Evolutionary conservation across 2,329 filamentous ascomycete genomes (phyloP).

Genomic region (Cladophialophora psammophila): DNA sequence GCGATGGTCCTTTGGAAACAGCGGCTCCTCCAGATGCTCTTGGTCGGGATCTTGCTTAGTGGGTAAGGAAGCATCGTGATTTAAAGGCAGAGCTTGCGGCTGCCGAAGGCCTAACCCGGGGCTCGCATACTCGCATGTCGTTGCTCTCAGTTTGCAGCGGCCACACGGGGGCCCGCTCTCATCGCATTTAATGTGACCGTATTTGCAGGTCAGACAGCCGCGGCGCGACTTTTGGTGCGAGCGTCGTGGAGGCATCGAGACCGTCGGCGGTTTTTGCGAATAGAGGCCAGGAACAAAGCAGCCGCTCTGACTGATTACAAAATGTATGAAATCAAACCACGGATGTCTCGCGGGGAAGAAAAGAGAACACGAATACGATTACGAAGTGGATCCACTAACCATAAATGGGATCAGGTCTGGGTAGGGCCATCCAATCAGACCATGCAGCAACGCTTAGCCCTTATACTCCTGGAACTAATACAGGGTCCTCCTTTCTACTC

Average conservation of each 20-base stretch:
- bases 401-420: too few species aligned
- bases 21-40: background rate
- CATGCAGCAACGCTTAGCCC: background rate
- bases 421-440: too few species aligned
- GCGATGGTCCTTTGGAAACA: slow-evolving; percentile 5
- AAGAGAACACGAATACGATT: slow-evolving; percentile 2
- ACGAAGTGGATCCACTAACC: background rate
- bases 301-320: background rate
- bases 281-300: background rate
- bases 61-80: background rate
- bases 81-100: background rate
- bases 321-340: background rate
- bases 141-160: slow-evolving; percentile 23
- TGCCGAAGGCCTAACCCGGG: background rate
- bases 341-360: background rate
- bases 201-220: slow-evolving; percentile 29
- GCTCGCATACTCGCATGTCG: slow-evolving; percentile 22
- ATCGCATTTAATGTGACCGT: slow-evolving; percentile 27
- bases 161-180: slow-evolving; percentile 27
- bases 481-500: too few species aligned
- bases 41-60: background rate
- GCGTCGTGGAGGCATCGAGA: slow-evolving; percentile 24
- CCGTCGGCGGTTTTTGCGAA: background rate
- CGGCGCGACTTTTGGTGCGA: slow-evolving; percentile 29
- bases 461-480: too few species aligned